Evolutionary conservation across 108 stramenopile species (phyloP).

Genomic region (Skeletonema tropicum): DNA sequence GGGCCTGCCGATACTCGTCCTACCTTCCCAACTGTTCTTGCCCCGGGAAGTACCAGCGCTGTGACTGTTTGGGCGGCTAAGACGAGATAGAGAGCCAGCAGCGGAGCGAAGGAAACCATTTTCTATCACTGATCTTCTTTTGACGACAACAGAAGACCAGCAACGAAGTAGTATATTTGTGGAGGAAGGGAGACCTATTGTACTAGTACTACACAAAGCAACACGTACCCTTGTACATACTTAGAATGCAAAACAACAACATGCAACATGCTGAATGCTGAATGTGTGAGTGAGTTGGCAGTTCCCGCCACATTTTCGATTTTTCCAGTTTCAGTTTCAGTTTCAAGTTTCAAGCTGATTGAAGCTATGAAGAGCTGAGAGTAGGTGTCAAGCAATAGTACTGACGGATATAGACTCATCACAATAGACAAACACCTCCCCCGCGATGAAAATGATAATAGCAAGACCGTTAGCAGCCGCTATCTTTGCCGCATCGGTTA

Average conservation of each 20-base stretch:
- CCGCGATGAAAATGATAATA: background rate
- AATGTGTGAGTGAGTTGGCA: background rate
- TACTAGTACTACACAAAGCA: too few species aligned
- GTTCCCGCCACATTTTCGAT: background rate
- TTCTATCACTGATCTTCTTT: background rate
- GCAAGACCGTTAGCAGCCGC: background rate
- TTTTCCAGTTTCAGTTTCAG: too few species aligned
- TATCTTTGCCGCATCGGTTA: background rate
- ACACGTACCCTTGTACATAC: too few species aligned
- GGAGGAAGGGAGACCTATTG: too few species aligned
- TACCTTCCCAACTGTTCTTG: conserved; percentile 16
- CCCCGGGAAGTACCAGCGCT: conserved; percentile 7
- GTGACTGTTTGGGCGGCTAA: background rate
- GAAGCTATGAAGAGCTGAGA: too few species aligned
- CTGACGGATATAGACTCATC: too few species aligned
- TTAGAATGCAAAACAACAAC: too few species aligned
- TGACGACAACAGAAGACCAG: background rate
- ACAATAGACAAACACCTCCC: background rate
- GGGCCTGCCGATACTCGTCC: conserved; percentile 77
- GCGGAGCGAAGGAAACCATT: background rate
- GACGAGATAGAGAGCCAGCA: background rate
- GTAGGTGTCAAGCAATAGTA: too few species aligned
- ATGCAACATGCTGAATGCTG: too few species aligned
- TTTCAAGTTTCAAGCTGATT: too few species aligned
- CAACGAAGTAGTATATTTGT: too few species aligned